Base-by-base conservation (phyloP, 1,284 basidiomycete genomes). In the Chiua sp. region DNA sequence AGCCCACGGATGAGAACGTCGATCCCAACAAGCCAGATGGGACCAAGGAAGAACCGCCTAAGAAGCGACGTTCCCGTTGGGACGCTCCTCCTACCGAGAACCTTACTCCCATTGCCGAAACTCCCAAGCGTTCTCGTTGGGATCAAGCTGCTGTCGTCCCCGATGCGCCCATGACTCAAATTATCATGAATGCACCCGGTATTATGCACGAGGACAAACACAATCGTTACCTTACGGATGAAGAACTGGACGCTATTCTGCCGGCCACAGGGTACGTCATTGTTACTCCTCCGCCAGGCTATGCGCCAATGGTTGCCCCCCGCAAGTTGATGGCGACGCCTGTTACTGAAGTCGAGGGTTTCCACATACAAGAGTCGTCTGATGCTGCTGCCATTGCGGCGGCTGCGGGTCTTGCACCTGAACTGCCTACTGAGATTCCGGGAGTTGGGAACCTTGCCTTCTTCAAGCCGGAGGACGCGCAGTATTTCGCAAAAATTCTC, bases 341-440 rank as follows among this genome's bases (percentile, higher is more conserved):
- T 30, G 80, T 91, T 55, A 87, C 87, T 33, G 87, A 91, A 65
- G 79, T 85, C 47, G 87, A 88, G 59, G 97, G 97, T 46, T 99
- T 99, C 81, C 95, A 97, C 70, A 98, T 98, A 68, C 94, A 97
- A 77, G 96, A 98, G 64, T 90, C 96, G 62, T 92, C 92, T 7
- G 93, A 96, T 67, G 93, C 95, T 4, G 91, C 93, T 7, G 89
- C 91, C 13, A 85, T 87, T 0, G 90, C 94, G 0, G 92, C 92
- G 1, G 96, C 95, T 0, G 92, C 93, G 0, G 94, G 95, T 60
- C 93, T 98, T 47, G 92, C 93, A 18, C 93, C 96, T 6, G 95
- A 98, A 65, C 80, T 99, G 30, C 96, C 97, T n/a, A 99, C 97
- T 2, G 97, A 99, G 75, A 98, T 99, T 66, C 96, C 96, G 47